Percentiles rank a stretch among this genome's conserved stretches.
Conservation (phyloP, 352 stramenopile species). For the Phytophthora quininea region DNA sequence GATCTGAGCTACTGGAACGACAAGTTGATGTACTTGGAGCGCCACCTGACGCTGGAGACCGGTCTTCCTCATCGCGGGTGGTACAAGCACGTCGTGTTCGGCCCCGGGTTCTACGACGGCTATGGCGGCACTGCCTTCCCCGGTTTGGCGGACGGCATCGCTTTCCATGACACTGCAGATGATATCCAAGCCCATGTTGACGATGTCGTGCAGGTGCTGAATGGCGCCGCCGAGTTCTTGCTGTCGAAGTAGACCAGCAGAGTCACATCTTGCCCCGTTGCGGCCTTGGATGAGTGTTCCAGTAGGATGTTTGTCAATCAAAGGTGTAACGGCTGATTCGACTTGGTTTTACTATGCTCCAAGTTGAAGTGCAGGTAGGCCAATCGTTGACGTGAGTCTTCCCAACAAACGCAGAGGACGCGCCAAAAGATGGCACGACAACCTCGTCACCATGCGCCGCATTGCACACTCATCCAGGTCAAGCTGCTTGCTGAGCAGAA, state of each 20-base stretch:
- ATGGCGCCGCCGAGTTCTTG: conserved; percentile 42
- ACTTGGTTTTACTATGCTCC: neutral
- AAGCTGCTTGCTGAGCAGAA: neutral
- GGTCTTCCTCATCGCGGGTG: conserved; percentile 58
- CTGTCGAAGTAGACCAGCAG: conserved; percentile 13
- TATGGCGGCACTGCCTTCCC: conserved; percentile 58
- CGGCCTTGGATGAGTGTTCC: neutral
- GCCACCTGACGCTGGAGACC: conserved; percentile 40
- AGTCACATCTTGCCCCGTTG: neutral
- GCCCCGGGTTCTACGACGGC: conserved; percentile 59
- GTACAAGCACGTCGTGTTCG: conserved; percentile 74
- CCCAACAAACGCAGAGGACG: neutral
- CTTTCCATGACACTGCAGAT: conserved; percentile 44
- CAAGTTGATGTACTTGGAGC: conserved; percentile 58
- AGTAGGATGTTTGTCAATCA: neutral
- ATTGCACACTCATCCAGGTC: neutral
- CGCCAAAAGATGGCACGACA: neutral
- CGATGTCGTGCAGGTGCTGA: conserved; percentile 45
- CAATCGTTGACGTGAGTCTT: neutral
- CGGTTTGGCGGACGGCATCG: conserved; percentile 51
- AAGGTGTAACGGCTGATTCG: neutral
- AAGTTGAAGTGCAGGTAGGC: conserved; percentile 3
- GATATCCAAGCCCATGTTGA: conserved; percentile 52
- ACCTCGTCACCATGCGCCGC: neutral
- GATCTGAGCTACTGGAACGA: conserved; percentile 42